Conservation (phyloP, 2,329 filamentous ascomycete species). For the Sclerotinia borealis region DNA sequence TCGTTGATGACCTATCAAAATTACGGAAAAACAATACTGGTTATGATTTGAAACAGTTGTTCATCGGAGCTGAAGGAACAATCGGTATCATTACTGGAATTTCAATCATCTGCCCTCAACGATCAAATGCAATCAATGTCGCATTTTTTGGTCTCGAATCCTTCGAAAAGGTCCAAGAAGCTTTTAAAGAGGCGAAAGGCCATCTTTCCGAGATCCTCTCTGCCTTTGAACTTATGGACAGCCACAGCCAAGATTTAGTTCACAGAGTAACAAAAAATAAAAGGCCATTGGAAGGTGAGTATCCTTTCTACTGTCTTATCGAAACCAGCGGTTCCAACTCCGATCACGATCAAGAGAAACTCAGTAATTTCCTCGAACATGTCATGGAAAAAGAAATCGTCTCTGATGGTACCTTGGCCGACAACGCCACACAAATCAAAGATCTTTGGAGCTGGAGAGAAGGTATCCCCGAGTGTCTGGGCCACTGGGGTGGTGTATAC, state of each 20-base stretch:
- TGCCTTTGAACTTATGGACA: constrained; percentile 97
- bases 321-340: constrained; percentile 93
- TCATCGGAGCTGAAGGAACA: constrained; percentile 92
- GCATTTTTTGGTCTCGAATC: constrained; percentile 89
- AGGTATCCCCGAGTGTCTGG: constrained; percentile 81
- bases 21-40: constrained; percentile 98
- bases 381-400: constrained; percentile 87
- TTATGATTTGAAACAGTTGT: constrained; percentile 94
- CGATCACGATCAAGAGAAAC: constrained; percentile 89
- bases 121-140: constrained; percentile 84
- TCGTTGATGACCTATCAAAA: constrained; percentile 81
- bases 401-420: constrained; percentile 81
- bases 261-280: constrained; percentile 68
- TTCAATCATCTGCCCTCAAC: constrained; percentile 82
- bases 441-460: constrained; percentile 90
- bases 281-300: constrained; percentile 71
- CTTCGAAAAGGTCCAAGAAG: constrained; percentile 79
- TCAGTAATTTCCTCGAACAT: constrained; percentile 83
- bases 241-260: constrained; percentile 71
- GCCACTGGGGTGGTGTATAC: constrained; percentile 91
- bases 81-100: constrained; percentile 90
- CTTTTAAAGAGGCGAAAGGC: constrained; percentile 82
- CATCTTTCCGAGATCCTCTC: constrained; percentile 93
- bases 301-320: constrained; percentile 94
- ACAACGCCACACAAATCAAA: constrained; percentile 85